A percentile compares a stretch with the other conserved stretches of the same genome.
Conservation (phyloP, 768 basidiomycete genomes). For the Tubosaeta brunneosetosa region DNA sequence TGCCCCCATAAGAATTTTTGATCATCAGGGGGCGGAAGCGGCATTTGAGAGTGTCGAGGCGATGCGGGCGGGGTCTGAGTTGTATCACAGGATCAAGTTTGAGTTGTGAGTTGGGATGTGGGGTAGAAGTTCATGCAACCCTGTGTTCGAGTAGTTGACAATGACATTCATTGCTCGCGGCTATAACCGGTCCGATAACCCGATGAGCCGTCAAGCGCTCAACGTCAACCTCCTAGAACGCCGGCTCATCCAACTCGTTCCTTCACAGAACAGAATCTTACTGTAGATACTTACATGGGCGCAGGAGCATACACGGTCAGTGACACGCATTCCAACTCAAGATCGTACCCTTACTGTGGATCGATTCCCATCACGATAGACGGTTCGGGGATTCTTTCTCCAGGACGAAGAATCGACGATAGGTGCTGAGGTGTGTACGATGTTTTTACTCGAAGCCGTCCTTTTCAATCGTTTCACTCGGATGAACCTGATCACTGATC, state of each 20-base stretch:
- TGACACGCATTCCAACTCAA: background rate
- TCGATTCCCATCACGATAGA: slow-evolving; percentile 1
- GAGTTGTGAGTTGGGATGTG: slow-evolving; percentile 12
- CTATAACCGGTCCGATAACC: too few species aligned
- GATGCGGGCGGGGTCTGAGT: slow-evolving; percentile 37
- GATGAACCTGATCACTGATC: background rate
- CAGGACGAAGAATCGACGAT: slow-evolving; percentile 9
- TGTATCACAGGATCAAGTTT: slow-evolving; percentile 37
- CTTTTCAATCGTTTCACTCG: background rate
- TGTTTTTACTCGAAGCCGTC: background rate
- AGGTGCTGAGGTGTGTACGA: slow-evolving; percentile 5
- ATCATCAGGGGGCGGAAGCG: slow-evolving; percentile 32
- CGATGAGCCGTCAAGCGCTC: too few species aligned
- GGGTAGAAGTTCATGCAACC: background rate
- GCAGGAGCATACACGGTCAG: slow-evolving; percentile 15
- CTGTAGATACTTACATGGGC: slow-evolving; percentile 6
- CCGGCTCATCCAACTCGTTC: too few species aligned
- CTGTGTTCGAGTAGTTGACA: too few species aligned
- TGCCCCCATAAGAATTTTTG: slow-evolving; percentile 29
- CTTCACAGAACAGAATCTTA: too few species aligned
- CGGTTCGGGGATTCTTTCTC: slow-evolving; percentile 18
- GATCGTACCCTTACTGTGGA: background rate
- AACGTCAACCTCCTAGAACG: too few species aligned
- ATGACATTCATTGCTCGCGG: too few species aligned
- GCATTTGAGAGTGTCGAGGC: slow-evolving; percentile 32